Evolutionary conservation across 2,329 filamentous ascomycete species (phyloP).

Genomic region (Colletotrichum ledebouriae): DNA sequence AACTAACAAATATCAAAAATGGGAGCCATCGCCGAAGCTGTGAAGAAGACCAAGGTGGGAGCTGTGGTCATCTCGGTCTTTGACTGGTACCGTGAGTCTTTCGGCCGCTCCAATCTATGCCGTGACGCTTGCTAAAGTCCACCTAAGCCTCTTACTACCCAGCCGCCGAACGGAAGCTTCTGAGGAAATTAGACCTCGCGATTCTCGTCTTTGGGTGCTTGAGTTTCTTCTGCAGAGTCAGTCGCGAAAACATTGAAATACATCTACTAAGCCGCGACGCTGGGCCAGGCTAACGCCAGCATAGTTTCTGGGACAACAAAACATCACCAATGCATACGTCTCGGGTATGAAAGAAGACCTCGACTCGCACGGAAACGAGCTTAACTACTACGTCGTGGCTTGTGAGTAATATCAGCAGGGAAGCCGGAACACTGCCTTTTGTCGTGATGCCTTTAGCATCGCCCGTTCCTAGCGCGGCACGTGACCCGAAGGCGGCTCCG

Average conservation of each 20-base stretch:
- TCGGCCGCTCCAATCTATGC: not conserved
- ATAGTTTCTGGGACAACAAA: constrained; percentile 48
- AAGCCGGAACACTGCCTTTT: fast-evolving
- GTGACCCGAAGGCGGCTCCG: no score
- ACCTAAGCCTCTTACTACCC: constrained; percentile 47
- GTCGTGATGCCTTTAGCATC: no score
- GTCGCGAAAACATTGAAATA: not conserved
- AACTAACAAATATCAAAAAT: constrained; percentile 15
- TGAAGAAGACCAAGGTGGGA: constrained; percentile 45
- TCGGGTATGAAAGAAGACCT: constrained; percentile 48
- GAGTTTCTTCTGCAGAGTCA: constrained; percentile 44
- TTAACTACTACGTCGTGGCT: constrained; percentile 45
- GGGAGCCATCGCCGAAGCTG: constrained; percentile 28
- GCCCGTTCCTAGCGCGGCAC: no score
- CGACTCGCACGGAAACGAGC: constrained; percentile 46
- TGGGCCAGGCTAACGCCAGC: no score
- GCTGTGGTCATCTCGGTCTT: constrained; percentile 48
- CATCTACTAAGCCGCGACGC: no score
- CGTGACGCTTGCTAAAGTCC: no score
- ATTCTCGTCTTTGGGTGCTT: constrained; percentile 43
- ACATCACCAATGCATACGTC: constrained; percentile 47
- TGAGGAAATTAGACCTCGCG: constrained; percentile 47
- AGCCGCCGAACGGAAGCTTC: constrained; percentile 45
- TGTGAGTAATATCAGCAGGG: not conserved
- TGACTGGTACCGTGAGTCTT: constrained; percentile 48